These are phyloP conservation scores for Aspergillus heteromorphus DNA, from an alignment of 495 filamentous ascomycete genomes.

Conservation along the genomic window DNA sequence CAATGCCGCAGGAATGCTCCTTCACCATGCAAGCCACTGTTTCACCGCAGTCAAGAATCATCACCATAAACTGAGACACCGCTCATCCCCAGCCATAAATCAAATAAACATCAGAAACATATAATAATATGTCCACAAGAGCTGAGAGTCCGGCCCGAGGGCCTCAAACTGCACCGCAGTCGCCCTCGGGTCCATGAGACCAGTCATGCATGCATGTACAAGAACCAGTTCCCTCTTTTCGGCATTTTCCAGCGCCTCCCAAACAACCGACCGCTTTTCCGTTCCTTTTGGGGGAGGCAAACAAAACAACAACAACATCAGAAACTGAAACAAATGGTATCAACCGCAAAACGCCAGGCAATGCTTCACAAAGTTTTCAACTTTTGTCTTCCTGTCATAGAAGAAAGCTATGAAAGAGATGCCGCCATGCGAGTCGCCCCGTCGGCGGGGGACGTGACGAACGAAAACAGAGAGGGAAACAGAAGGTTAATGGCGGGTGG, in stretches of 20 bases:
- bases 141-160: conserved; percentile 7
- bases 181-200: neutral
- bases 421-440: neutral
- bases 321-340: conserved; percentile 23
- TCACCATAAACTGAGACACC: neutral
- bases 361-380: conserved; percentile 18
- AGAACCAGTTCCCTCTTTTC: neutral
- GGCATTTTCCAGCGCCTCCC: neutral
- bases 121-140: conserved; percentile 10
- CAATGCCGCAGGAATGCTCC: neutral
- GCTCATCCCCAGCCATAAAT: neutral
- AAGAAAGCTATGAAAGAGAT: conserved; percentile 9
- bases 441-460: neutral
- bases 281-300: conserved; percentile 4
- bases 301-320: conserved; percentile 4
- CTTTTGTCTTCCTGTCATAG: conserved; percentile 18
- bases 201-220: conserved; percentile 5
- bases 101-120: neutral
- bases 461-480: neutral
- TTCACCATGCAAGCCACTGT: neutral
- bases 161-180: conserved; percentile 15
- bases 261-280: conserved; percentile 3
- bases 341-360: conserved; percentile 23
- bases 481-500: conserved; percentile 30
- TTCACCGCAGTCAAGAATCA: neutral